These are phyloP conservation scores for Candida easanensis DNA, from an alignment of 805 yeast genomes.

Conservation along the genomic window DNA sequence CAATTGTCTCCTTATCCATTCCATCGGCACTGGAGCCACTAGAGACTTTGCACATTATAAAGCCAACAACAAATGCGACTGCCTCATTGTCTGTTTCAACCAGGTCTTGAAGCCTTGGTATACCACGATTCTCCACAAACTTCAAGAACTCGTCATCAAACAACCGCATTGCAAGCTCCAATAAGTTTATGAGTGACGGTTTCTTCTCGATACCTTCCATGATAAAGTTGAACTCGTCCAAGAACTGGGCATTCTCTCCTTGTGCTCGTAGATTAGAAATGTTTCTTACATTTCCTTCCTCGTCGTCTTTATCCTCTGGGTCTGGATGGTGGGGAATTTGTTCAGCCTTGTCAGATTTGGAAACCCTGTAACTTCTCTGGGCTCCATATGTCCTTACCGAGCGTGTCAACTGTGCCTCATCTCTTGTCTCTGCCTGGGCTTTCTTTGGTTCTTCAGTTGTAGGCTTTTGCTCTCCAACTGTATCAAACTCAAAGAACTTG, in stretches of 20 bases:
- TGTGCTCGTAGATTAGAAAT: conserved; percentile 30
- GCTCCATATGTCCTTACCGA: conserved; percentile 28
- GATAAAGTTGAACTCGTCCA: conserved; percentile 36
- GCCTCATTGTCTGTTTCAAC: conserved; percentile 4
- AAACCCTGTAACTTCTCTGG: conserved; percentile 26
- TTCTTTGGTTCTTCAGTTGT: neutral
- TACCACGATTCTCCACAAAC: conserved; percentile 15
- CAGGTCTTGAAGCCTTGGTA: conserved; percentile 7
- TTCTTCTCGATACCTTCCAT: conserved; percentile 22
- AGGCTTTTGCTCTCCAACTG: too few relatives aligned
- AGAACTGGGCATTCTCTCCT: conserved; percentile 34
- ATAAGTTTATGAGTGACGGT: conserved; percentile 16
- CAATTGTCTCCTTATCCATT: conserved; percentile 3
- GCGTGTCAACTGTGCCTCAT: conserved; percentile 7
- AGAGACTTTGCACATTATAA: conserved; percentile 18
- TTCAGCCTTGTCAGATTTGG: neutral
- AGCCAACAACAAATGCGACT: conserved; percentile 13
- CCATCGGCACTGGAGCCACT: neutral
- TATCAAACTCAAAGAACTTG: conserved; percentile 13
- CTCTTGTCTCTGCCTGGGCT: neutral
- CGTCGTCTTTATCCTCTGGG: conserved; percentile 13
- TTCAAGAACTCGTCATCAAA: conserved; percentile 22
- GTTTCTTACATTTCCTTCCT: conserved; percentile 19
- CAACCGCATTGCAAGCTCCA: conserved; percentile 29
- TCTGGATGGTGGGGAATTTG: conserved; percentile 4